Conservation (phyloP, 352 stramenopile species). For the Phytopythium mirpurense region DNA sequence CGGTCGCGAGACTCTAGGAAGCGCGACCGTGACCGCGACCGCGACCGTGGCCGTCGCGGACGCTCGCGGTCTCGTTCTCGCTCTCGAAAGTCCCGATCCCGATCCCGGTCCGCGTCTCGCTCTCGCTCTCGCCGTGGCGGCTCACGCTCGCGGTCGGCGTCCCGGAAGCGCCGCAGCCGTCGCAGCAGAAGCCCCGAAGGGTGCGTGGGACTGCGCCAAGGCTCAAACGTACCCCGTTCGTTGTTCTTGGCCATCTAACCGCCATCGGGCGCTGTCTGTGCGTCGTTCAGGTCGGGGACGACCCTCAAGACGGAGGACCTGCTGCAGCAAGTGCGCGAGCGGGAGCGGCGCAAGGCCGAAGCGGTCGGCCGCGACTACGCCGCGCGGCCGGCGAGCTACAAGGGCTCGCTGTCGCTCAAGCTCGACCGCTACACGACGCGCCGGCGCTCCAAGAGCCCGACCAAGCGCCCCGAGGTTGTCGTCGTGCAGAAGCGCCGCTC, state of each 20-base stretch:
- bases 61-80: slow-evolving; percentile 28
- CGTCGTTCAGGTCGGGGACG: slow-evolving; percentile 8
- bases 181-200: slow-evolving; percentile 16
- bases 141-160: slow-evolving; percentile 30
- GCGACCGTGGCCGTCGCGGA: slow-evolving; percentile 24
- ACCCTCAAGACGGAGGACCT: slow-evolving; percentile 65
- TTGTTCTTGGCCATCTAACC: background rate
- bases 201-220: slow-evolving; percentile 7
- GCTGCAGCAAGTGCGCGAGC: slow-evolving; percentile 89
- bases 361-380: slow-evolving; percentile 89
- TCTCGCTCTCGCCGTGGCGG: slow-evolving; percentile 21
- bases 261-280: background rate
- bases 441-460: slow-evolving; percentile 59
- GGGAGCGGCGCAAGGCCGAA: slow-evolving; percentile 88
- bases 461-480: slow-evolving; percentile 47
- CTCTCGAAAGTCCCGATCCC: slow-evolving; percentile 27
- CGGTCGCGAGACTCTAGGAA: slow-evolving; percentile 19
- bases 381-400: slow-evolving; percentile 88
- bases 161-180: slow-evolving; percentile 26
- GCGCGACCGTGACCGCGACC: slow-evolving; percentile 23
- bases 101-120: slow-evolving; percentile 38
- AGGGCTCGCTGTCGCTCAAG: slow-evolving; percentile 90
- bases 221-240: slow-evolving; percentile 1
- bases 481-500: slow-evolving; percentile 26
- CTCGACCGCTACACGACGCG: slow-evolving; percentile 84